Base-by-base conservation (phyloP, 305 asterid genomes). In the Fraxinus velutina region DNA sequence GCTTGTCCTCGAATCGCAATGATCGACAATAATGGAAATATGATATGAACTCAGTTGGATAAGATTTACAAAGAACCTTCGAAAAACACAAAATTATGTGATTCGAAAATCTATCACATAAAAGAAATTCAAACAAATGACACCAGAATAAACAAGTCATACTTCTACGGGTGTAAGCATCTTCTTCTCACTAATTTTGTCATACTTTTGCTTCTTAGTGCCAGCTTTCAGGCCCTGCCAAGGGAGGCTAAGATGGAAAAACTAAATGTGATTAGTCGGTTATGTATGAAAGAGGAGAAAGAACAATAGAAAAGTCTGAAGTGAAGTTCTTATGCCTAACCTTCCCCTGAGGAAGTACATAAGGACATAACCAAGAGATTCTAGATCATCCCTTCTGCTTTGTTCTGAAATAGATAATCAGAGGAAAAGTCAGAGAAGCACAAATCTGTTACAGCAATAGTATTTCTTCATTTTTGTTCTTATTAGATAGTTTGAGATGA, bases 191-290 rank as follows among this genome's bases (percentile, higher is more conserved):
- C 97, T 93, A 83, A 93, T 93, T 88, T 86, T 92, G 83, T 93
- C 98, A 76, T 93, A 93, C 78, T 93, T 93, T 88, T 92, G 97
- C 85, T 93, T 93, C 85, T 93, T 93, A 15, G 96, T 90, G 80
- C 93, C 97, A 81, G 92, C 97, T 92, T 88, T 92, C 84, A 92
- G 75, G 33, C 97, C 97, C 85, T 92, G 98, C 98, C 98, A 93
- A 50, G 98, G 98, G 85, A 93, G 98, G 88, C 98, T 93, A 84
- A 10, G 73, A 79, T 5, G 24, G 12, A 44, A 19, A 81, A 70
- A 73, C 33, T n/a, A 84, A 79, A 80, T n/a, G 30, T 39, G 22
- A 81, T 62, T 55, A 78, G 68, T 50, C 81, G 42, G 77, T 30
- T 39, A 78, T 73, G 27, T n/a, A 33, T 60, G 60, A 37, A 19